Percentiles rank a stretch among this genome's conserved stretches.
These are phyloP conservation scores for Alternaria infectoria DNA, from an alignment of 2,329 filamentous ascomycete genomes.

Conservation along the genomic window DNA sequence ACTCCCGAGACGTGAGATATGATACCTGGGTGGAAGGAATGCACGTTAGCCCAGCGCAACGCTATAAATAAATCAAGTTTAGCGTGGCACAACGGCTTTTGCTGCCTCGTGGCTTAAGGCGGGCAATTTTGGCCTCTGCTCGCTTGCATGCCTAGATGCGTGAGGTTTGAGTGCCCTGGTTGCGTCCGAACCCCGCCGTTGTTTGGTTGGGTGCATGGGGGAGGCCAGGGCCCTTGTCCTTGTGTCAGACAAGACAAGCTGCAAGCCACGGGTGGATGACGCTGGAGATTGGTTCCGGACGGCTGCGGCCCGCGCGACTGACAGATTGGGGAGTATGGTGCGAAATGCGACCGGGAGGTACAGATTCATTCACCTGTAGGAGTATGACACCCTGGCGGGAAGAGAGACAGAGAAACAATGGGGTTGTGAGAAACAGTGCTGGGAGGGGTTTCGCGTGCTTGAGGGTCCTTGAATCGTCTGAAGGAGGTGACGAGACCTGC, in stretches of 20 bases:
- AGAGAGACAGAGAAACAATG: background rate
- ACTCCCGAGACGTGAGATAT: background rate
- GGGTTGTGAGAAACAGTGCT: background rate
- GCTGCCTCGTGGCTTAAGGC: slow-evolving; percentile 21
- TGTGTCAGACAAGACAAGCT: slow-evolving; percentile 16
- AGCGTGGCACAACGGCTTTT: slow-evolving; percentile 28
- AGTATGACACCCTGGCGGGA: background rate
- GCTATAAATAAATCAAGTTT: slow-evolving; percentile 13
- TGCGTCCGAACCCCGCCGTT: slow-evolving; percentile 18
- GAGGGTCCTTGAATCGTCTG: background rate
- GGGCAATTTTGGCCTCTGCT: slow-evolving; percentile 1
- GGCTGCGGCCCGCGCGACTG: slow-evolving; percentile 13
- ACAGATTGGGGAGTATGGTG: slow-evolving; percentile 16
- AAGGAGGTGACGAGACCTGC: background rate
- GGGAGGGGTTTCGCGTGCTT: background rate
- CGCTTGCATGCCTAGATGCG: slow-evolving; percentile 5
- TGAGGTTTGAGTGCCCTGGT: slow-evolving; percentile 8
- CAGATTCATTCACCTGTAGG: background rate
- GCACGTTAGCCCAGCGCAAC: background rate
- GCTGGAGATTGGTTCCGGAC: slow-evolving; percentile 3
- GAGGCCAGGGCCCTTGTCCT: background rate
- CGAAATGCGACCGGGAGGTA: background rate
- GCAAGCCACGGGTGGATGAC: background rate
- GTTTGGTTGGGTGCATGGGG: slow-evolving; percentile 4
- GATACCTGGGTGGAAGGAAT: background rate